Evolutionary conservation across 352 stramenopile genomes (phyloP), one percentile per base, ranked within the genome.

Genomic region (Phytophthora syringae): DNA sequence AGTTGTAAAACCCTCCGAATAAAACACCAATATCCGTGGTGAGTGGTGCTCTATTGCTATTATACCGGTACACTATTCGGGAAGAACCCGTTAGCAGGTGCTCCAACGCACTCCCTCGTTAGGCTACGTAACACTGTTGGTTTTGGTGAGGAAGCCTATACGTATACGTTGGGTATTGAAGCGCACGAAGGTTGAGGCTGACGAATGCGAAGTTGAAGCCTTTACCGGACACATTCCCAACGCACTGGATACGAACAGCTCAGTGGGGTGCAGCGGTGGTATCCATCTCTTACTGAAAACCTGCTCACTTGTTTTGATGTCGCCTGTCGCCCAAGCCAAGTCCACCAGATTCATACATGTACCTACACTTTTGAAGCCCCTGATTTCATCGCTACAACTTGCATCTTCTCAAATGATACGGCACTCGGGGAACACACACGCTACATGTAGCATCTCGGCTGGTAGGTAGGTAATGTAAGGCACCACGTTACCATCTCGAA

Each of bases 371-470:
- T 42, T 18, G 2, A 42, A 21, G 36, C 34, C 0, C 3, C 16
- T 3, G 30, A 37, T 9, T 16, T 37, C 9, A 37, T 37, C 30
- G 11, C n/a, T n/a, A n/a, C n/a, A n/a, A n/a, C 5, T 32, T 32
- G 27, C 27, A 42, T 20, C 16, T 42, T 42, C 10, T 42, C 3
- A 42, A 7, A n/a, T n/a, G 36, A 32, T 9, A 10, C 27, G 27
- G 27, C 9, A 32, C 27, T 32, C 27, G 27, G 27, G 27, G 27
- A 9, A 32, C 27, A 42, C 36, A 42, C 36, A 3, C 16, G 15
- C 36, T 42, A 42, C 34, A 36, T 42, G 11, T 21, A 42, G 25
- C 27, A 27, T 54, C 49, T 44, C 20, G 24, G 20, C 49, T 55
- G 49, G 30, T 32, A 18, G 30, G 9, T 55, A 16, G 6, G 49